Evolutionary conservation across 306 rosid genomes (phyloP).

Genomic region (Dalbergia cochinchinensis): DNA sequence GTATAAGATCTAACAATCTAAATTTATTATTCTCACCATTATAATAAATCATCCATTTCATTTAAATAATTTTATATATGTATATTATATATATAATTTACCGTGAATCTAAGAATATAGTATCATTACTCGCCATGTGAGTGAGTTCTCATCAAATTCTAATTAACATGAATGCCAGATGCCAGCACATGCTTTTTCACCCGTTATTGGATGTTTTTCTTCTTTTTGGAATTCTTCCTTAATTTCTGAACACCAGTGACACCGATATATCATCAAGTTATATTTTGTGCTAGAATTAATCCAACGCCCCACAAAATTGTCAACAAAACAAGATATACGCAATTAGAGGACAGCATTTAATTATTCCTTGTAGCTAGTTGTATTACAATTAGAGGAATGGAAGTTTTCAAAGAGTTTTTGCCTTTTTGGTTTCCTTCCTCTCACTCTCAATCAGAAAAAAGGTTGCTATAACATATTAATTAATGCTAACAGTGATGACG

Average conservation of each 20-base stretch:
- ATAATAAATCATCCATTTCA: too few relatives aligned
- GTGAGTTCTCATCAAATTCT: neutral
- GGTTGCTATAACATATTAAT: conserved; percentile 11
- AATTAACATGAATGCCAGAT: neutral
- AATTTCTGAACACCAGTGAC: neutral
- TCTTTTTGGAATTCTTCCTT: neutral
- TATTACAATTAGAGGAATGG: neutral
- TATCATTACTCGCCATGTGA: neutral
- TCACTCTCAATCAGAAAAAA: neutral
- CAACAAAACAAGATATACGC: neutral
- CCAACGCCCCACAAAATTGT: neutral
- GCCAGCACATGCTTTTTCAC: neutral
- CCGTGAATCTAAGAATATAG: too few relatives aligned
- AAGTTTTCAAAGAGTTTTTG: neutral
- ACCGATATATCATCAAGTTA: neutral
- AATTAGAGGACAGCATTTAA: neutral
- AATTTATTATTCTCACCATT: too few relatives aligned
- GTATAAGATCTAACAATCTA: too few relatives aligned
- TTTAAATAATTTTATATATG: too few relatives aligned
- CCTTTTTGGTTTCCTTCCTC: neutral
- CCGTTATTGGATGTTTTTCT: neutral
- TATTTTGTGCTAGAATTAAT: neutral
- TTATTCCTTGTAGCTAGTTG: neutral
- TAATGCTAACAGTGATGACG: neutral
- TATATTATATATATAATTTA: too few relatives aligned